Percentiles rank a stretch among this genome's conserved stretches.
These are phyloP conservation scores for Musa beccarii DNA, from an alignment of 176 grass and related monocot genomes.

Conservation along the genomic window DNA sequence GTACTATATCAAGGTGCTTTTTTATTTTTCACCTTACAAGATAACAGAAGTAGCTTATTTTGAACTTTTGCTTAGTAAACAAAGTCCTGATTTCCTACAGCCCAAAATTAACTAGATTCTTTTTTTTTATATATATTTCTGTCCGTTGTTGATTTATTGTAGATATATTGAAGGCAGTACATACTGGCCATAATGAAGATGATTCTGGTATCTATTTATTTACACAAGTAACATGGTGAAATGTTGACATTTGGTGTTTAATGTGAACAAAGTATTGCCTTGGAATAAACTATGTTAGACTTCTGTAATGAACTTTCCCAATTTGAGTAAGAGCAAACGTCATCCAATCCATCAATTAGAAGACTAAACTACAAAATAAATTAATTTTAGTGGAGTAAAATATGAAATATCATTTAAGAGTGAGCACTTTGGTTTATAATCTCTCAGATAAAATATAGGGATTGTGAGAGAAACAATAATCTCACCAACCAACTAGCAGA, in stretches of 20 bases:
- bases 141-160: not conserved
- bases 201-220: not conserved
- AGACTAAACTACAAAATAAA: not conserved
- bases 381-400: not conserved
- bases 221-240: no score
- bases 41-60: not conserved
- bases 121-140: not conserved
- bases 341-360: not conserved
- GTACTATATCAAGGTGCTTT: constrained; percentile 91
- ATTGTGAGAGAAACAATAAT: not conserved
- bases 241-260: not conserved
- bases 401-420: not conserved
- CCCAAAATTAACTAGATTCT: not conserved
- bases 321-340: not conserved
- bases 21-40: not conserved
- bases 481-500: not conserved
- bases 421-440: not conserved
- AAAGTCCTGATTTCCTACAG: not conserved
- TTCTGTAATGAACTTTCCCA: not conserved
- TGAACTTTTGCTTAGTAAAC: no score
- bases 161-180: not conserved
- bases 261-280: not conserved
- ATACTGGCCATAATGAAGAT: not conserved
- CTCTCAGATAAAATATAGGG: no score
- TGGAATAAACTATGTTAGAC: not conserved